These are phyloP conservation scores for Penicillium digitatum DNA, from an alignment of 2,329 filamentous ascomycete species.

Conservation along the genomic window DNA sequence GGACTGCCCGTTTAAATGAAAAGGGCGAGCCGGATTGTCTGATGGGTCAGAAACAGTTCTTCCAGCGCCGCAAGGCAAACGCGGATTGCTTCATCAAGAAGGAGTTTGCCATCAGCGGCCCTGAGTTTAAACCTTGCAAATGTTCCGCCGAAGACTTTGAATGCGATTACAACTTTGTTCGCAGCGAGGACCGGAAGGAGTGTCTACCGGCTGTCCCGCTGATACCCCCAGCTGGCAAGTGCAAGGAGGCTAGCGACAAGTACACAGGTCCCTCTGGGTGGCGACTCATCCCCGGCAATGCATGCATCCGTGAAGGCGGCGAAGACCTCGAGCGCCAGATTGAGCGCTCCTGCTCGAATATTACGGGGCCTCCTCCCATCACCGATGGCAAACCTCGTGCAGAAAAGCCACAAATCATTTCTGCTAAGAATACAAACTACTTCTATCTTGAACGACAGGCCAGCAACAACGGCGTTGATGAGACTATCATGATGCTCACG, in stretches of 20 bases:
- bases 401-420: slow-evolving; percentile 57
- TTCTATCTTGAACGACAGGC: slow-evolving; percentile 77
- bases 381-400: slow-evolving; percentile 63
- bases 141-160: slow-evolving; percentile 86
- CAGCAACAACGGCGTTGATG: slow-evolving; percentile 61
- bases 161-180: slow-evolving; percentile 88
- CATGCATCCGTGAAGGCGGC: slow-evolving; percentile 60
- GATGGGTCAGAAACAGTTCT: slow-evolving; percentile 94
- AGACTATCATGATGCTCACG: slow-evolving; percentile 65
- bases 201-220: slow-evolving; percentile 65
- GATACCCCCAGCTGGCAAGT: slow-evolving; percentile 65
- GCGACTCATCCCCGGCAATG: slow-evolving; percentile 81
- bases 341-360: slow-evolving; percentile 71
- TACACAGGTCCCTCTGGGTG: slow-evolving; percentile 88
- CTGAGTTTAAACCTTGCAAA: slow-evolving; percentile 69
- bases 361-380: slow-evolving; percentile 44
- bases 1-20: slow-evolving; percentile 77
- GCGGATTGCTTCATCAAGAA: slow-evolving; percentile 85
- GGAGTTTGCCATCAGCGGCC: slow-evolving; percentile 73
- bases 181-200: slow-evolving; percentile 60
- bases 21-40: slow-evolving; percentile 80
- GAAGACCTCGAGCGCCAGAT: slow-evolving; percentile 67
- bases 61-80: slow-evolving; percentile 76
- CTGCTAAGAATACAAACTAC: slow-evolving; percentile 55
- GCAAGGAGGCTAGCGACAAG: slow-evolving; percentile 65